Evolutionary conservation across 2,329 filamentous ascomycete species (phyloP).

Genomic region (Fusarium sp.): DNA sequence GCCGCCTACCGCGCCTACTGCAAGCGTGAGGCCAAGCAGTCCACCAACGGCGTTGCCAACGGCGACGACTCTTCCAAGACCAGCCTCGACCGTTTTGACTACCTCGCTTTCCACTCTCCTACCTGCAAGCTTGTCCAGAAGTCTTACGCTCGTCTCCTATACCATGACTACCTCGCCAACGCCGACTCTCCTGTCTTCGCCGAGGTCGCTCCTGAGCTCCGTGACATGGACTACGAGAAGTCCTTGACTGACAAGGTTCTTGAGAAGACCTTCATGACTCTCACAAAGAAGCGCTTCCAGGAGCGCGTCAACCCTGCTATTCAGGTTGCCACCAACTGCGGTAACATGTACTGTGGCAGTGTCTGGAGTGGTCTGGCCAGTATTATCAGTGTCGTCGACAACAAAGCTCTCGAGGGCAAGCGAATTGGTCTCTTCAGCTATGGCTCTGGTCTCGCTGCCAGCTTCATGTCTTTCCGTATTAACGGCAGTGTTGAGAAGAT

Average conservation of each 20-base stretch:
- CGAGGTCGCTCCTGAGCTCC: conserved; percentile 79
- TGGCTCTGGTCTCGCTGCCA: conserved; percentile 78
- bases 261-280: conserved; percentile 86
- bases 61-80: conserved; percentile 64
- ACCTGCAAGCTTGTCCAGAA: conserved; percentile 90
- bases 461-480: conserved; percentile 78
- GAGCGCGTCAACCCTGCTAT: conserved; percentile 80
- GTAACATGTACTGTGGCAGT: conserved; percentile 75
- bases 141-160: conserved; percentile 83
- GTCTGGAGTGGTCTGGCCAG: conserved; percentile 81
- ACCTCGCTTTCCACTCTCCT: conserved; percentile 83
- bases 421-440: conserved; percentile 82
- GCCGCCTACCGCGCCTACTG: conserved; percentile 84
- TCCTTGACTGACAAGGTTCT: conserved; percentile 84
- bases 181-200: conserved; percentile 74
- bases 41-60: conserved; percentile 64
- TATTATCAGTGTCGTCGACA: conserved; percentile 72
- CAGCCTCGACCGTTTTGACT: conserved; percentile 82
- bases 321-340: conserved; percentile 80
- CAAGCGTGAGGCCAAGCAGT: conserved; percentile 72
- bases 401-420: conserved; percentile 74
- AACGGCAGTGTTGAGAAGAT: conserved; percentile 76
- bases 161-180: conserved; percentile 84
- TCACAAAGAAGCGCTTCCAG: conserved; percentile 86
- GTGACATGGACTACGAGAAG: conserved; percentile 81